These are phyloP conservation scores for Yamadazyma siamensis DNA, from an alignment of 1,139 yeast genomes.

Conservation along the genomic window DNA sequence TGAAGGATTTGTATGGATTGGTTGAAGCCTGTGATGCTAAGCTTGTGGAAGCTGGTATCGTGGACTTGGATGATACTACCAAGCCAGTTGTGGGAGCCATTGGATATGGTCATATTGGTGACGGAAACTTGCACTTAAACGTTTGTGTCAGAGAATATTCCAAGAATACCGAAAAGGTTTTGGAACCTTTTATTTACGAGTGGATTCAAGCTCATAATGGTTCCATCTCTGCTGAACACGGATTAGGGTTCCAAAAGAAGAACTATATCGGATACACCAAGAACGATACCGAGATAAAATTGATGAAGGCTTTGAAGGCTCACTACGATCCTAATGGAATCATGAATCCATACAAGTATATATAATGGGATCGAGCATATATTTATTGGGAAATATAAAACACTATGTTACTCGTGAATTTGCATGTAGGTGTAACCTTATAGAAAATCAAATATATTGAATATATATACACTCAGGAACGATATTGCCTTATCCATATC, in stretches of 20 bases:
- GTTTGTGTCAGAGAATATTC: conserved; percentile 84
- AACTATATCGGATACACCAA: conserved; percentile 84
- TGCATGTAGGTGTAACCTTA: not conserved
- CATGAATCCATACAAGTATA: conserved; percentile 88
- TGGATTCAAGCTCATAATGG: conserved; percentile 76
- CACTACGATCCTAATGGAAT: conserved; percentile 87
- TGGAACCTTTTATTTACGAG: conserved; percentile 93
- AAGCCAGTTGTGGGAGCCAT: conserved; percentile 82
- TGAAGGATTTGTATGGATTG: conserved; percentile 71
- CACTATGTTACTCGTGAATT: not conserved
- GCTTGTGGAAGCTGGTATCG: conserved; percentile 53
- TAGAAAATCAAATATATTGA: too few relatives aligned
- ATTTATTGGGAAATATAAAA: not conserved
- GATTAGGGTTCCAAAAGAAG: conserved; percentile 93
- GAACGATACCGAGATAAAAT: conserved; percentile 58
- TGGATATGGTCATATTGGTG: conserved; percentile 97
- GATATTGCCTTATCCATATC: too few relatives aligned
- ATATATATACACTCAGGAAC: too few relatives aligned
- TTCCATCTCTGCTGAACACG: conserved; percentile 95
- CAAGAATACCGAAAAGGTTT: conserved; percentile 67
- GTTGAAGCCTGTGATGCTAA: conserved; percentile 69
- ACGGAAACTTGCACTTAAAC: conserved; percentile 90
- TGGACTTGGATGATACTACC: conserved; percentile 61
- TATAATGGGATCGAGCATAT: too few relatives aligned
- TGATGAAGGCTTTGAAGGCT: conserved; percentile 75